phyloP scores from a whole-genome alignment of 78 protist genomes.

The Dictyostelium firmibasis region DNA sequence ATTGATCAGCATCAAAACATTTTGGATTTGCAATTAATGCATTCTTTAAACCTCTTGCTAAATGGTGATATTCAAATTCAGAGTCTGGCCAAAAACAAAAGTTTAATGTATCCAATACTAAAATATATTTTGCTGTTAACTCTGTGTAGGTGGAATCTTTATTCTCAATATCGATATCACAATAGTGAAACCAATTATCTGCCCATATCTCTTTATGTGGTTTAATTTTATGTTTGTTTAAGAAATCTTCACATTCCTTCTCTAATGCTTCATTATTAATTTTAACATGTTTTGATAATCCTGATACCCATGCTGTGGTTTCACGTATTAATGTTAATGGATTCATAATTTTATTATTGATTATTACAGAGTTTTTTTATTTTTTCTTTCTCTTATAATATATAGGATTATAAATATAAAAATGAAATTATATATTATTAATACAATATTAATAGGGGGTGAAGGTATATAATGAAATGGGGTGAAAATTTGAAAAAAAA shows the following conservation, averaged over 20 bases:
- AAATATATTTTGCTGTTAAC: constrained; percentile 73
- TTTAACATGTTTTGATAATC: constrained; percentile 36
- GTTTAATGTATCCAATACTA: constrained; percentile 90
- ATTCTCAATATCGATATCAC: constrained; percentile 40
- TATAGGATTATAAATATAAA: no score
- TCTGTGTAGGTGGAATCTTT: background rate
- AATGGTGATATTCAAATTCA: constrained; percentile 57
- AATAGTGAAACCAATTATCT: constrained; percentile 63
- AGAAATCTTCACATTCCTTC: constrained; percentile 37
- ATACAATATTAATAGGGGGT: no score
- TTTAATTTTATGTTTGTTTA: background rate
- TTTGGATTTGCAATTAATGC: constrained; percentile 20
- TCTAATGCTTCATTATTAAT: constrained; percentile 30
- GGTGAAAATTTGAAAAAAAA: no score
- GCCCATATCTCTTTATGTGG: constrained; percentile 68
- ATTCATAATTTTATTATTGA: constrained; percentile 14
- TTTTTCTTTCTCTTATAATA: no score
- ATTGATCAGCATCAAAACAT: constrained; percentile 49
- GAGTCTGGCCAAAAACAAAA: constrained; percentile 90
- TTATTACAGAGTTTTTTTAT: background rate
- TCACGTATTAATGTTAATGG: constrained; percentile 29
- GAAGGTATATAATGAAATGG: no score
- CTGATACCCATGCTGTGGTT: constrained; percentile 20
- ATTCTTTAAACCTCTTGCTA: constrained; percentile 36
- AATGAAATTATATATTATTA: no score